Conservation (phyloP, 345 rosid genomes). For the Alliaria petiolata region DNA sequence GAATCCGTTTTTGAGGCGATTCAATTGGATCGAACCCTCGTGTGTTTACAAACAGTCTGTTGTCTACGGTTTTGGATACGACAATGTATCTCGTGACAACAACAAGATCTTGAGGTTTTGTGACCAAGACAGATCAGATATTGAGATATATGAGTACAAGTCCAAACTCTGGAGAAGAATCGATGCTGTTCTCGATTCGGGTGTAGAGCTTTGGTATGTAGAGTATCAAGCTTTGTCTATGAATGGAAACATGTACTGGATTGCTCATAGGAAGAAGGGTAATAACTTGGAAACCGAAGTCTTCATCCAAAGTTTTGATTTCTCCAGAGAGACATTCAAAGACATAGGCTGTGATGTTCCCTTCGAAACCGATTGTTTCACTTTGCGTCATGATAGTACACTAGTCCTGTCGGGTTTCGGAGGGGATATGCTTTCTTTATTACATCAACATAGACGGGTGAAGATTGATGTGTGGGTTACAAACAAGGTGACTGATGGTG, state of each 20-base stretch:
- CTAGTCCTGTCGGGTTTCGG: too few relatives aligned
- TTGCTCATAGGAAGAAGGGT: not conserved
- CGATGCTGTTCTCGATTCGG: not conserved
- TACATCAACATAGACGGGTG: too few relatives aligned
- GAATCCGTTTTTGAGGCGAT: not conserved
- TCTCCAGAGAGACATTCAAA: not conserved
- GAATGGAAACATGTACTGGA: not conserved
- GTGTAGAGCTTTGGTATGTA: not conserved
- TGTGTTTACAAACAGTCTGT: not conserved
- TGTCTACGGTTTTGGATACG: not conserved
- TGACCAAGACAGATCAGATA: not conserved
- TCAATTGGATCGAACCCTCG: not conserved
- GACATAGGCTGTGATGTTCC: not conserved
- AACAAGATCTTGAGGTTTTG: not conserved
- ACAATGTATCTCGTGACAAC: not conserved
- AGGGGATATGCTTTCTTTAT: too few relatives aligned
- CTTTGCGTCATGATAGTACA: too few relatives aligned
- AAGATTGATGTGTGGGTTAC: too few relatives aligned
- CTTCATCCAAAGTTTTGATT: not conserved
- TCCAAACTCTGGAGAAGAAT: not conserved
- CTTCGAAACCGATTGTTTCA: too few relatives aligned
- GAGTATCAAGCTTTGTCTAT: not conserved
- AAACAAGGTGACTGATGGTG: too few relatives aligned
- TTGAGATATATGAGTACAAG: not conserved
- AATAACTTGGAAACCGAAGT: not conserved